Percentiles rank a stretch among this genome's conserved stretches.
Conservation (phyloP, 805 yeast species). For the Ogataea henricii region DNA sequence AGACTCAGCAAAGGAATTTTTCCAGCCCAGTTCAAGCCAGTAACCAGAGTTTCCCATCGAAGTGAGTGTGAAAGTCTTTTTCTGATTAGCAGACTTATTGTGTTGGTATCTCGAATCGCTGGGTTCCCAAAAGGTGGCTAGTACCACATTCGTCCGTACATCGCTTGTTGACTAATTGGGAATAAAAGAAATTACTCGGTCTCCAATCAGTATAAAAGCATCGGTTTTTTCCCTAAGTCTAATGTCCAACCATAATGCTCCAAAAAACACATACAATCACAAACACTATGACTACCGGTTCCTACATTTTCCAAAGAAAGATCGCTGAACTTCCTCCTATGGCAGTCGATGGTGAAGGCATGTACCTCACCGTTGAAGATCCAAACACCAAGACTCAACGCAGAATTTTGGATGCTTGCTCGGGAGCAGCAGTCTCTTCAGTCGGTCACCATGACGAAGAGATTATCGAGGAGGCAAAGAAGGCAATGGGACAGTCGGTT, state of each 20-base stretch:
- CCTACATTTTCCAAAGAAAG: conserved; percentile 43
- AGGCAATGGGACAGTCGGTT: conserved; percentile 33
- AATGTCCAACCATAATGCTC: neutral
- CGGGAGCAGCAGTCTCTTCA: conserved; percentile 50
- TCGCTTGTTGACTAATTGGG: neutral
- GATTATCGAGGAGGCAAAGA: conserved; percentile 37
- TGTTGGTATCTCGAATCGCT: too few species aligned
- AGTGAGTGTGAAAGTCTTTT: too few species aligned
- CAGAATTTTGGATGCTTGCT: conserved; percentile 39
- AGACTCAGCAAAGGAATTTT: too few species aligned
- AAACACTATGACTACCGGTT: conserved; percentile 13
- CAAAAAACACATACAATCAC: neutral
- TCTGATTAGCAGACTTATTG: too few species aligned
- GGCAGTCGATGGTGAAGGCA: conserved; percentile 45
- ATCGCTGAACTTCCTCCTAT: conserved; percentile 38
- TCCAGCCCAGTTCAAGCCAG: too few species aligned
- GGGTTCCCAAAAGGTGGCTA: too few species aligned
- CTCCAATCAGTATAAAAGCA: neutral
- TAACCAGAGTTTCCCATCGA: too few species aligned
- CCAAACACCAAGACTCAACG: conserved; percentile 37
- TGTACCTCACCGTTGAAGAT: conserved; percentile 40
- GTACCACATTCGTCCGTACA: neutral
- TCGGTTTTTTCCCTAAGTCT: too few species aligned
- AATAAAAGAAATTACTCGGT: neutral
- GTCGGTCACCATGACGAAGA: conserved; percentile 43